Evolutionary conservation across 345 rosid species (phyloP), one percentile per base, ranked within the genome.

Genomic region (Durio zibethinus): DNA sequence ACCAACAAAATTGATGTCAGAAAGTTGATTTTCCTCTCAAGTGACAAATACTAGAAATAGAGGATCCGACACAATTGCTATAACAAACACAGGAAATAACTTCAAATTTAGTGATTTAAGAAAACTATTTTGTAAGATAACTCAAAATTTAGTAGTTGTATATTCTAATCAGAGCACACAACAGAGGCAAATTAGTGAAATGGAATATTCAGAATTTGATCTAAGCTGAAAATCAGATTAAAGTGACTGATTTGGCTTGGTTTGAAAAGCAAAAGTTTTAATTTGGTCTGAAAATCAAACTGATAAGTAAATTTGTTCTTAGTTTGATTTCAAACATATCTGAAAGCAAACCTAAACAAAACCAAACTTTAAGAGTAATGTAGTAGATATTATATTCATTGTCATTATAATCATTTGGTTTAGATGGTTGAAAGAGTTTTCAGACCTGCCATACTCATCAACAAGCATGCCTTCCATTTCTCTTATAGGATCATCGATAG

Each of bases 391-490:
- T 52, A 29, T 70, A 29, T 71, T 71, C 10, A 31, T 31, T 50
- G 50, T 71, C 56, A 23, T 16, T 47, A 70, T 29, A 70, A 53
- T 53, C 53, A 35, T 52, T n/a, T 35, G 33, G 16, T 52, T 53
- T 61, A 65, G 54, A 47, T 18, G 43, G 36, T 50, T 12, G 53
- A 5, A 79, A n/a, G 43, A 27, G 29, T 56, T 29, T 20, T 61
- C 86, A 45, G 74, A 96, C 99, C 99, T 96, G 77, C 99, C 99
- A 87, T 96, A 96, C 86, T 96, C 99, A 82, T 96, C 99, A 59
- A 96, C 95, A 84, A 88, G 87, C 93, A 96, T 96, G 85, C 98
- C 98, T 82, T 96, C 99, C 98, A 96, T 96, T 87, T 86, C 95
- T 84, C 99, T 90, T 31, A 96, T 86, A 57, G 99, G 99, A 80